phyloP scores from a whole-genome alignment of 2,329 filamentous ascomycete species.

The Sclerotinia glacialis region DNA sequence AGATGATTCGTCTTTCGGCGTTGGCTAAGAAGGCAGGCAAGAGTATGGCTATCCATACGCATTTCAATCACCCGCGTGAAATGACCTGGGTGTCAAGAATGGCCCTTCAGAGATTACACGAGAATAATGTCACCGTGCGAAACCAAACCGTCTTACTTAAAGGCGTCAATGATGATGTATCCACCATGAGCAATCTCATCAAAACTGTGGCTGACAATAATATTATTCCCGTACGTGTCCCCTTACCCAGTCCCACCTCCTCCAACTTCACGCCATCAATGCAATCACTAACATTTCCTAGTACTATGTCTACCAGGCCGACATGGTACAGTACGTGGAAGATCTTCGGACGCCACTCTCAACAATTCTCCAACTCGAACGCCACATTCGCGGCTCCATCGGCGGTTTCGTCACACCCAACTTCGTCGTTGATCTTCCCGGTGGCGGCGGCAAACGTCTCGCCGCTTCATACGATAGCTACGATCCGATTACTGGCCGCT shows the following conservation, averaged over 20 bases:
- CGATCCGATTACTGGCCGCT: constrained; percentile 52
- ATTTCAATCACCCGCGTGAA: constrained; percentile 62
- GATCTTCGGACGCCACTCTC: constrained; percentile 60
- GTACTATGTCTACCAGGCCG: constrained; percentile 66
- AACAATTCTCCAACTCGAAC: constrained; percentile 57
- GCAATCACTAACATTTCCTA: constrained; percentile 33
- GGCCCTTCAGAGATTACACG: constrained; percentile 51
- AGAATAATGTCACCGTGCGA: constrained; percentile 53
- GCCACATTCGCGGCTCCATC: constrained; percentile 56
- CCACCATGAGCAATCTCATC: constrained; percentile 54
- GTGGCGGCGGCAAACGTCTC: constrained; percentile 61
- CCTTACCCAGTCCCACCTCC: neutral
- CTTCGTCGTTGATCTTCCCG: constrained; percentile 62
- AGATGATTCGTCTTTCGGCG: constrained; percentile 51
- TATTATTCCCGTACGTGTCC: constrained; percentile 52
- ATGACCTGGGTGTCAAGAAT: constrained; percentile 57
- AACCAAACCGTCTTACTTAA: constrained; percentile 60
- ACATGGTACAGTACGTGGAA: constrained; percentile 60
- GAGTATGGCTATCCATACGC: constrained; percentile 60
- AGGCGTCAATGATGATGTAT: constrained; percentile 55
- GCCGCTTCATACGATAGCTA: constrained; percentile 54
- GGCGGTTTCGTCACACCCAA: constrained; percentile 61
- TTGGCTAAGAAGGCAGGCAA: constrained; percentile 54
- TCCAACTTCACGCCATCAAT: neutral
- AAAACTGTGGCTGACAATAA: constrained; percentile 54